Evolutionary conservation across 192 early-diverging fungal species (phyloP).

Genomic region (Coemansia furcata): DNA sequence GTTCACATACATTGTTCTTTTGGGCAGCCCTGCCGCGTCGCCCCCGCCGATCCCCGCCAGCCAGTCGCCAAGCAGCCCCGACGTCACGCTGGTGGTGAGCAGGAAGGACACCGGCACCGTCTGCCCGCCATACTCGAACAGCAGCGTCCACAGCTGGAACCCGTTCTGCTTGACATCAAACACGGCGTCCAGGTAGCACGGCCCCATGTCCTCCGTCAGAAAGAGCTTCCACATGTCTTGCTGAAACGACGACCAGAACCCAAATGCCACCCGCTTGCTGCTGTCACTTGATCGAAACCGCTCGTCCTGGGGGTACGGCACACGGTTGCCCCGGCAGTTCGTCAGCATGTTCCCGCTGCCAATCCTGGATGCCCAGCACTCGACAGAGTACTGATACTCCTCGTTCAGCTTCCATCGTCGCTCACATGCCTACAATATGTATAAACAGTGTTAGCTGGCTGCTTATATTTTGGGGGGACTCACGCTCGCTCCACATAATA

Average conservation of each 20-base stretch:
- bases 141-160: constrained; percentile 45
- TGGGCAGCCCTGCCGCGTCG: not conserved
- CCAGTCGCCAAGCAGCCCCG: constrained; percentile 22
- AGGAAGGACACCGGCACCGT: constrained; percentile 31
- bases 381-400: constrained; percentile 25
- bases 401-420: constrained; percentile 16
- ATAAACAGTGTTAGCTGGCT: not conserved
- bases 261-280: constrained; percentile 11
- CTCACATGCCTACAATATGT: not conserved
- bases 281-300: constrained; percentile 6
- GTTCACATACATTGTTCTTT: constrained; percentile 31
- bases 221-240: constrained; percentile 26
- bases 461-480: not conserved
- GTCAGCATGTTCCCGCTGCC: constrained; percentile 14
- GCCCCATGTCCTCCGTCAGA: constrained; percentile 7
- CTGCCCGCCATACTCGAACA: constrained; percentile 23
- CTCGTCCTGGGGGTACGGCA: constrained; percentile 17
- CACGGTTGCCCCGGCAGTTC: constrained; percentile 16
- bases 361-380: constrained; percentile 23
- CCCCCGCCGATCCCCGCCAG: constrained; percentile 15
- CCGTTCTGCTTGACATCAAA: constrained; percentile 25
- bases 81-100: constrained; percentile 23
- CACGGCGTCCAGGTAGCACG: constrained; percentile 38
- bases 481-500: not conserved
- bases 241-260: constrained; percentile 39